These are phyloP conservation scores for Colletotrichum chlorophyti DNA, from an alignment of 2,329 filamentous ascomycete species.

Conservation along the genomic window DNA sequence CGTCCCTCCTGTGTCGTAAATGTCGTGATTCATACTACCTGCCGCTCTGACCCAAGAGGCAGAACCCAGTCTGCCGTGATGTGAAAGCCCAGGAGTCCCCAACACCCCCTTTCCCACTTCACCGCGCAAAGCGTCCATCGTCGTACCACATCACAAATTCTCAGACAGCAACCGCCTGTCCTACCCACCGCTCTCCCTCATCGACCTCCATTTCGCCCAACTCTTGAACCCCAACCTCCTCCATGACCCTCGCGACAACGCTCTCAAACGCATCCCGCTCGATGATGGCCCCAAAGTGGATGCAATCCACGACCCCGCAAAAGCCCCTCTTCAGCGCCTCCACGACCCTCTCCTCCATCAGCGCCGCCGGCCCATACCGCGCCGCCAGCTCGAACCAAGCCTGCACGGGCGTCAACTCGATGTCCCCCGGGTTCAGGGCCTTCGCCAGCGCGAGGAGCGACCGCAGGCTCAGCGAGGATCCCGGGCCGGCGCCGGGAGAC, in stretches of 20 bases:
- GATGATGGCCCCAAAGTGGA: slow-evolving; percentile 55
- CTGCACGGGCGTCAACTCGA: slow-evolving; percentile 58
- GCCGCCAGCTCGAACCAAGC: slow-evolving; percentile 60
- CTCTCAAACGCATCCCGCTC: slow-evolving; percentile 54
- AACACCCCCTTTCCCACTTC: no score
- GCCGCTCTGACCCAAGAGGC: no score
- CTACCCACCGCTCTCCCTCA: no score
- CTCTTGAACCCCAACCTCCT: slow-evolving; percentile 23
- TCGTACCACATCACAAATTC: no score
- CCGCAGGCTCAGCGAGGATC: slow-evolving; percentile 48
- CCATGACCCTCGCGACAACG: slow-evolving; percentile 49
- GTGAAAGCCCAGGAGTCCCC: no score
- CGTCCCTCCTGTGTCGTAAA: no score
- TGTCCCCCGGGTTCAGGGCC: slow-evolving; percentile 48
- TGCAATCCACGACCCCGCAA: slow-evolving; percentile 50
- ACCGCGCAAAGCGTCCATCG: no score
- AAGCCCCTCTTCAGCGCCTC: slow-evolving; percentile 49
- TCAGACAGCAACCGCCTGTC: no score
- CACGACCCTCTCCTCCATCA: slow-evolving; percentile 44
- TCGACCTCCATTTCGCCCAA: slow-evolving; percentile 19
- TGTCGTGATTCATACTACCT: no score
- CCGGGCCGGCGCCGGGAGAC: slow-evolving; percentile 18
- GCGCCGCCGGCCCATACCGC: slow-evolving; percentile 45
- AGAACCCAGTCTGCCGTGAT: no score
- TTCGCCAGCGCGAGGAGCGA: slow-evolving; percentile 52